Percentiles rank a stretch among this genome's conserved stretches.
phyloP scores from a whole-genome alignment of 192 early-diverging fungal species.

The Chytriomyces confervae region DNA sequence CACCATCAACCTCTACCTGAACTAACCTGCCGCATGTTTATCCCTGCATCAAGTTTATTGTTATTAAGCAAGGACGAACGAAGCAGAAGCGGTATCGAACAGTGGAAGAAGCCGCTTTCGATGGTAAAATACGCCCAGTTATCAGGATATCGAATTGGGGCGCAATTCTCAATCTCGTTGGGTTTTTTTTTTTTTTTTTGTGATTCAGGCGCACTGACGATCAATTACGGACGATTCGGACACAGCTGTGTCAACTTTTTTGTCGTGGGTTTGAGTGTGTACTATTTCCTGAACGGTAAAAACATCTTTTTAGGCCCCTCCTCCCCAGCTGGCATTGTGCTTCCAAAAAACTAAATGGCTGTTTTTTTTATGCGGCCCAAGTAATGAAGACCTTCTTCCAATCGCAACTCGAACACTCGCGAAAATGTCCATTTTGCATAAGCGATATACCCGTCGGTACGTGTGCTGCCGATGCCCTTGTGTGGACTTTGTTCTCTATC shows the following conservation, averaged over 20 bases:
- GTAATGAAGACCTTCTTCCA: slow-evolving; percentile 16
- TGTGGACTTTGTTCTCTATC: neutral
- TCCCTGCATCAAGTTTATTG: slow-evolving; percentile 21
- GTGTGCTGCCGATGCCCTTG: neutral
- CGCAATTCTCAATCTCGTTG: neutral
- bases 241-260: slow-evolving; percentile 37
- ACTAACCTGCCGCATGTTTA: neutral
- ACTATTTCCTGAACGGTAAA: slow-evolving; percentile 33
- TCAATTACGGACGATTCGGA: slow-evolving; percentile 38
- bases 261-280: slow-evolving; percentile 34
- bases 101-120: slow-evolving; percentile 31
- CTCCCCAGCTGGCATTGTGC: too few relatives aligned
- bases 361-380: neutral
- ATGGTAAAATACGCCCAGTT: neutral
- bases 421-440: slow-evolving; percentile 24
- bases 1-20: neutral
- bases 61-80: slow-evolving; percentile 33
- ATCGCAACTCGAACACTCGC: neutral
- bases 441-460: slow-evolving; percentile 23
- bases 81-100: slow-evolving; percentile 14
- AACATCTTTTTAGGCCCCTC: neutral
- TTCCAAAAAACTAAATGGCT: neutral
- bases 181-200: neutral
- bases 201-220: slow-evolving; percentile 22
- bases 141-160: neutral